phyloP scores from a whole-genome alignment of 306 rosid genomes.

The Begonia peltatifolia region DNA sequence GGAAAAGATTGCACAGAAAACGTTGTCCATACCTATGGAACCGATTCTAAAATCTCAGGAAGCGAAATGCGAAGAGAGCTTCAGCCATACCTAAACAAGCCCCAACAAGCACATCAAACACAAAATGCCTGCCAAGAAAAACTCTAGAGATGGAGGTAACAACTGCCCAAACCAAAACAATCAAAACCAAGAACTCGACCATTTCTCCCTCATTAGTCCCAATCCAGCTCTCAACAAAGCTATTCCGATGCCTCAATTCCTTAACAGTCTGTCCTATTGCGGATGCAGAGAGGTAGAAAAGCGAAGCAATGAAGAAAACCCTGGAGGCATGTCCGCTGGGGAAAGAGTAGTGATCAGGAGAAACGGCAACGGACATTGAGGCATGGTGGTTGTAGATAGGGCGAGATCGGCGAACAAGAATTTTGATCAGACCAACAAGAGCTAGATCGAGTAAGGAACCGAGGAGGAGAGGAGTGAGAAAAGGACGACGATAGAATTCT shows the following conservation, averaged over 20 bases:
- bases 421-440: conserved; percentile 34
- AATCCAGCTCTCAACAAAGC: conserved; percentile 14
- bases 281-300: conserved; percentile 24
- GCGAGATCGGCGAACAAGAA: conserved; percentile 46
- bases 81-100: conserved; percentile 45
- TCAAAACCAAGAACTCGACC: conserved; percentile 10
- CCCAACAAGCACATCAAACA: conserved; percentile 30
- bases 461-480: conserved; percentile 37
- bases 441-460: conserved; percentile 59
- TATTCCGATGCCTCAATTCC: conserved; percentile 13
- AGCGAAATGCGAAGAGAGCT: conserved; percentile 35
- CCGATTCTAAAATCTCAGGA: conserved; percentile 17
- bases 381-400: conserved; percentile 35
- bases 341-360: conserved; percentile 56
- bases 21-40: conserved; percentile 21
- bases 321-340: conserved; percentile 74
- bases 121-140: conserved; percentile 62
- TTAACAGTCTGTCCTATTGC: conserved; percentile 9
- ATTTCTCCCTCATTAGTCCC: conserved; percentile 9
- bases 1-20: too few species aligned
- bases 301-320: conserved; percentile 51
- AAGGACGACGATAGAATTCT: conserved; percentile 17
- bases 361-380: conserved; percentile 37
- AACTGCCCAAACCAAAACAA: conserved; percentile 43
- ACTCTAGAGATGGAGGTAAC: conserved; percentile 42